Conservation (phyloP, 2,329 filamentous ascomycete species). For the Leptographium lundbergii region DNA sequence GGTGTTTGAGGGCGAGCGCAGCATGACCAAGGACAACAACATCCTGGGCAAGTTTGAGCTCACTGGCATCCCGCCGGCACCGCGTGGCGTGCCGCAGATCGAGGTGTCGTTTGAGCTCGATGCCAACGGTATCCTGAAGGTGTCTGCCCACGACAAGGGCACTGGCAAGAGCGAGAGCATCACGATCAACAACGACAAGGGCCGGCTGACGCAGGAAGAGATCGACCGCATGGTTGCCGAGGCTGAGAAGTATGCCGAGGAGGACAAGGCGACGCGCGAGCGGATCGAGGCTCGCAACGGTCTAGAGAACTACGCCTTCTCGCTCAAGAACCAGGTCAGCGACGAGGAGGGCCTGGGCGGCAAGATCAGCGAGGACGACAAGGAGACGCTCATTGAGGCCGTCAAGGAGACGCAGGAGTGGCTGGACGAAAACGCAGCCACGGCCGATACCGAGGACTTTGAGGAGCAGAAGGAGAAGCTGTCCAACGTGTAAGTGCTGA, state of each 20-base stretch:
- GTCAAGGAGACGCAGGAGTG: constrained; percentile 96
- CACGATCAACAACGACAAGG: constrained; percentile 99
- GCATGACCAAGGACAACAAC: constrained; percentile 96
- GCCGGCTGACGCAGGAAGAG: constrained; percentile 87
- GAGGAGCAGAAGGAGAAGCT: constrained; percentile 99
- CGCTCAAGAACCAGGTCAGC: constrained; percentile 97
- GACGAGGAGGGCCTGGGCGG: constrained; percentile 93
- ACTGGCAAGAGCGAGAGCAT: constrained; percentile 96
- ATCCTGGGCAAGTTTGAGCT: constrained; percentile 96
- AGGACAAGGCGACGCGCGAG: constrained; percentile 96
- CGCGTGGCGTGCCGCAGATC: constrained; percentile 93
- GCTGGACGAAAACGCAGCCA: constrained; percentile 87
- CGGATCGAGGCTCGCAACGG: constrained; percentile 94
- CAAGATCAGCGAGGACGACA: constrained; percentile 98
- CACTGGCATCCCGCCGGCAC: constrained; percentile 86
- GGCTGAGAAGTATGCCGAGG: constrained; percentile 96
- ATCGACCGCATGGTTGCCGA: constrained; percentile 99
- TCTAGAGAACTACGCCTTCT: constrained; percentile 98
- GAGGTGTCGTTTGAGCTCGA: constrained; percentile 97
- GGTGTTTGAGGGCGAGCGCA: constrained; percentile 87
- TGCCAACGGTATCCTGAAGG: constrained; percentile 96
- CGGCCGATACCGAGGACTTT: constrained; percentile 83
- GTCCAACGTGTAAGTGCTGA: constrained; percentile 49
- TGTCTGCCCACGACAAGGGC: constrained; percentile 92
- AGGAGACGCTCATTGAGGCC: constrained; percentile 79